Evolutionary conservation across 768 basidiomycete species (phyloP), one percentile per base, ranked within the genome.

Genomic region (Suillus cothurnatus): DNA sequence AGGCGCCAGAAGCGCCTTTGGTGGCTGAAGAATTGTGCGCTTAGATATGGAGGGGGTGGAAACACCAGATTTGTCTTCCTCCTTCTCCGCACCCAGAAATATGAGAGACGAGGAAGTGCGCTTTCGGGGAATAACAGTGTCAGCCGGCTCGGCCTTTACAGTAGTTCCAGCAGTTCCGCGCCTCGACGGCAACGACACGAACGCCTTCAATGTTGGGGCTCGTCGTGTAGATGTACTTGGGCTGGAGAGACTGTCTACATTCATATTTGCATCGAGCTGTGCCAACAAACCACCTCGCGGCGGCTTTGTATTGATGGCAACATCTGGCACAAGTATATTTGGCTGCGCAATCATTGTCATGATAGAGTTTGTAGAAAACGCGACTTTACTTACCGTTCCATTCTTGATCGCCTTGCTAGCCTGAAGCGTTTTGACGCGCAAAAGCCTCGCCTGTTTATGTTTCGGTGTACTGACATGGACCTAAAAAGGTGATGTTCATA

Each of bases 81-180:
- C 63, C 9, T 61, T 50, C 31, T 65, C 65, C 38, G 61, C 49
- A 17, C 56, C 63, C 32, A 62, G 36, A 57, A 52, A 68, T 49
- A 78, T 71, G 15, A 73, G 73, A 19, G 66, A 62, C 57, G 77
- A 77, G 2, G 75, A 78, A 31, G 66, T 67, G 52, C 81, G 82
- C 70, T 84, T 84, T 45, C 70, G 75, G 28, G 79, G 76, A 52
- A 81, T 62, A 28, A 70, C 67, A 32, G 72, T n/a, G 32, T 78
- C 77, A 2, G 65, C 39, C 6, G 69, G 66, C 64, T 79, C 80
- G 6, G 72, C 64, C 59, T 81, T 80, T 56, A 76, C 68, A 14
- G 53, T 39, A 45, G 12, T 61, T 49, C 23, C 60, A 66, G 57
- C 19, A 66, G 66, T 12, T 47, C 58, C n/a, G 38, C 31, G 32